A percentile compares a stretch with the other conserved stretches of the same genome.
phyloP scores from a whole-genome alignment of 805 yeast species.

The Maudiozyma pseudohumilis region DNA sequence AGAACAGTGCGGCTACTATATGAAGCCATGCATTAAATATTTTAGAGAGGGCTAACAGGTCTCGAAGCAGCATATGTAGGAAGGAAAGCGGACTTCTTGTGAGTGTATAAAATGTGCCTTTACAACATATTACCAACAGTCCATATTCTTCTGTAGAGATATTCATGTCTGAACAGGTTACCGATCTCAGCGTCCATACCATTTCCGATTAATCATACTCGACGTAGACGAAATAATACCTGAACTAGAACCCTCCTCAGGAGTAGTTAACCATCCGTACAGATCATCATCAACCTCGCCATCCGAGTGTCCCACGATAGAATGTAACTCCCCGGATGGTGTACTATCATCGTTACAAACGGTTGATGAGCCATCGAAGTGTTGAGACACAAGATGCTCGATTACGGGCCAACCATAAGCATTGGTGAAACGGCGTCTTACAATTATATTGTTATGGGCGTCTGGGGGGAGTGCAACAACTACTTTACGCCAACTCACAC shows the following conservation, averaged over 20 bases:
- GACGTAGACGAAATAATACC: not conserved
- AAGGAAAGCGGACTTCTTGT: too few species aligned
- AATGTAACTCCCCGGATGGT: not conserved
- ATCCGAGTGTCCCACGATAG: not conserved
- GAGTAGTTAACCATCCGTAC: not conserved
- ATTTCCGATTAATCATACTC: not conserved
- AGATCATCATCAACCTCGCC: not conserved
- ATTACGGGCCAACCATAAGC: slow-evolving; percentile 80
- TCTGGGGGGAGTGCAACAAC: slow-evolving; percentile 78
- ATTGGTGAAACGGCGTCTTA: slow-evolving; percentile 75
- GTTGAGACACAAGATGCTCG: slow-evolving; percentile 51
- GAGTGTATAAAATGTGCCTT: too few species aligned
- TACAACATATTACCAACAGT: too few species aligned
- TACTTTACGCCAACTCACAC: slow-evolving; percentile 84
- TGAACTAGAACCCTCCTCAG: not conserved
- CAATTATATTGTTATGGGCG: slow-evolving; percentile 89
- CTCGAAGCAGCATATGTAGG: too few species aligned
- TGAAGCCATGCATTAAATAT: too few species aligned
- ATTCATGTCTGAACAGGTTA: too few species aligned
- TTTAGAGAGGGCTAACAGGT: too few species aligned
- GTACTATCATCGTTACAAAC: not conserved
- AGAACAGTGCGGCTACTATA: too few species aligned
- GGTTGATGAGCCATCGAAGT: slow-evolving; percentile 40
- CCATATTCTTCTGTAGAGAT: too few species aligned
- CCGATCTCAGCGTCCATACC: not conserved